Percentiles rank a stretch among this genome's conserved stretches.
phyloP scores from a whole-genome alignment of 805 yeast species.

The Naumovozyma dairenensis region DNA sequence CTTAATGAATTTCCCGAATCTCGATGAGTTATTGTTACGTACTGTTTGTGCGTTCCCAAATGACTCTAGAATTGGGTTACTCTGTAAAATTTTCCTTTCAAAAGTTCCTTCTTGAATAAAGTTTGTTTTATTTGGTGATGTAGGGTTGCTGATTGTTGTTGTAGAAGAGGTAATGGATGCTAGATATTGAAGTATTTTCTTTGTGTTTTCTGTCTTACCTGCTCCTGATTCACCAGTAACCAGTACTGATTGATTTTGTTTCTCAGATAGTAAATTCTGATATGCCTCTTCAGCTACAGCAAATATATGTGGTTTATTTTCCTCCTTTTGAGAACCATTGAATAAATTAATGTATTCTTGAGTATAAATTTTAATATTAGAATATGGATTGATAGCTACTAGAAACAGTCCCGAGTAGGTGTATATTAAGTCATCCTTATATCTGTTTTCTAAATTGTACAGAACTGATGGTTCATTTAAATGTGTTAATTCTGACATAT shows the following conservation, averaged over 20 bases:
- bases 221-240: slow-evolving; percentile 99
- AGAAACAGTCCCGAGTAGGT: slow-evolving; percentile 92
- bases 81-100: slow-evolving; percentile 79
- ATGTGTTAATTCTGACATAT: slow-evolving; percentile 92
- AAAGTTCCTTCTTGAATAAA: slow-evolving; percentile 35
- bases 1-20: slow-evolving; percentile 93
- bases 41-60: slow-evolving; percentile 97
- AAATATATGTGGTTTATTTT: slow-evolving; percentile 75
- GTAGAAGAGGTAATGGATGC: slow-evolving; percentile 56
- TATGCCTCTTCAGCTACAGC: slow-evolving; percentile 84
- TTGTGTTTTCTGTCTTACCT: slow-evolving; percentile 96
- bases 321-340: slow-evolving; percentile 37
- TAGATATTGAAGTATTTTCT: slow-evolving; percentile 84
- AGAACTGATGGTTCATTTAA: slow-evolving; percentile 94
- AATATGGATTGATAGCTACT: slow-evolving; percentile 93
- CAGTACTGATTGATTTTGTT: slow-evolving; percentile 75
- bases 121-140: slow-evolving; percentile 4
- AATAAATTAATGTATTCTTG: slow-evolving; percentile 46
- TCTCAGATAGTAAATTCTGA: slow-evolving; percentile 57
- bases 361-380: slow-evolving; percentile 60
- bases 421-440: slow-evolving; percentile 68
- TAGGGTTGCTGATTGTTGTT: slow-evolving; percentile 1
- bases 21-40: slow-evolving; percentile 85
- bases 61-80: slow-evolving; percentile 91
- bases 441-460: slow-evolving; percentile 69